A percentile compares a stretch with the other conserved stretches of the same genome.
phyloP scores from a whole-genome alignment of 1,284 basidiomycete genomes.

The Microbotryomycetes sp. region DNA sequence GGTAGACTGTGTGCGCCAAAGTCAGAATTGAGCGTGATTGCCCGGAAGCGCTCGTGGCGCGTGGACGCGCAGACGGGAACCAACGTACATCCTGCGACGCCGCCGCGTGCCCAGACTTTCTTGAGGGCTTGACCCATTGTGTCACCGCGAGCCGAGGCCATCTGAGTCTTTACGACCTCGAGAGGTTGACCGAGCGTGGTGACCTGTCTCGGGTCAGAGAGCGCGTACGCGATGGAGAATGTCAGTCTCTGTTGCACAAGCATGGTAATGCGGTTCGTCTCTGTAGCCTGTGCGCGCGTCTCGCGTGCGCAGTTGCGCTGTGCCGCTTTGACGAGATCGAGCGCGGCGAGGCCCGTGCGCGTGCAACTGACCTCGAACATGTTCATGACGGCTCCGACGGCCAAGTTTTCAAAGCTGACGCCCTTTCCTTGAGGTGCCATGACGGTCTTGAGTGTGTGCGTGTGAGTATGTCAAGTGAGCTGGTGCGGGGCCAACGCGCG shows the following conservation, averaged over 20 bases:
- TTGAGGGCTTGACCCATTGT: slow-evolving; percentile 78
- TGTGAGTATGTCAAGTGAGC: slow-evolving; percentile 44
- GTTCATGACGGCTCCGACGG: slow-evolving; percentile 94
- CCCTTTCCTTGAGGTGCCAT: background rate
- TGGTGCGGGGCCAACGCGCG: background rate
- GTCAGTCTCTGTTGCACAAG: background rate
- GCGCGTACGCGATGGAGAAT: no score
- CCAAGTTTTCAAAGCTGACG: slow-evolving; percentile 59
- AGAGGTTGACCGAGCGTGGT: slow-evolving; percentile 97
- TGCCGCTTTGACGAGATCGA: background rate
- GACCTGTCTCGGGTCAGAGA: slow-evolving; percentile 45
- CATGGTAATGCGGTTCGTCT: no score
- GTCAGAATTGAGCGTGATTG: no score
- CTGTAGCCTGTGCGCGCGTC: background rate
- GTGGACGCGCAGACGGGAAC: background rate
- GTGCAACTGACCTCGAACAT: slow-evolving; percentile 46
- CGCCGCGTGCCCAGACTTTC: slow-evolving; percentile 87
- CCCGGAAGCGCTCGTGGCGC: no score
- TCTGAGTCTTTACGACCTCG: slow-evolving; percentile 97
- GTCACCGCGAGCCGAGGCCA: slow-evolving; percentile 89
- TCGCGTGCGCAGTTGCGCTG: no score
- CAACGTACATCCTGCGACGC: slow-evolving; percentile 58
- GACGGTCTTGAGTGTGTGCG: slow-evolving; percentile 17
- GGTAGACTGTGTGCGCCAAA: slow-evolving; percentile 56
- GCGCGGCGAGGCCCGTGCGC: background rate